phyloP scores from a whole-genome alignment of 305 asterid genomes.

The Withania somnifera region DNA sequence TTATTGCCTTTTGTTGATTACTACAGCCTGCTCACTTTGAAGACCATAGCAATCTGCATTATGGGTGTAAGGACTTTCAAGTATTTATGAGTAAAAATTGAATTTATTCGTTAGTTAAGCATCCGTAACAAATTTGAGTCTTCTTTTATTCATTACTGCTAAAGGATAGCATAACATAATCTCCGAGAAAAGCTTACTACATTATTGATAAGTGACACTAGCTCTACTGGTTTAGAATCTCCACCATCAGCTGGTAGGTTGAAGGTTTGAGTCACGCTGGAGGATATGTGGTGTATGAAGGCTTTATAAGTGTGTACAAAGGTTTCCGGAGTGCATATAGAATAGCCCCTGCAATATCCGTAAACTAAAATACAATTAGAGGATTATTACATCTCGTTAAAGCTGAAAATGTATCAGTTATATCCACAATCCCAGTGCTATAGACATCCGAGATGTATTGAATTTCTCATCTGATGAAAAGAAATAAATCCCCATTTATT shows the following conservation, averaged over 20 bases:
- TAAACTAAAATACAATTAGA: background rate
- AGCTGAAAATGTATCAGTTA: background rate
- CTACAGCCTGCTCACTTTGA: constrained; percentile 73
- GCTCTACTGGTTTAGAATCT: background rate
- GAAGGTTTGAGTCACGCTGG: background rate
- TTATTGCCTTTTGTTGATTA: constrained; percentile 92
- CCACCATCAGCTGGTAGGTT: background rate
- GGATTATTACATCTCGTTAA: background rate
- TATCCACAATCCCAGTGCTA: background rate
- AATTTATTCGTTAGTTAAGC: background rate
- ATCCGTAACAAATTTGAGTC: background rate
- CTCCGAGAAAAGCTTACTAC: background rate
- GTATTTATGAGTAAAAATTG: background rate
- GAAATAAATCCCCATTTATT: background rate
- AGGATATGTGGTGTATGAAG: background rate
- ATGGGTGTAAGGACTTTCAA: constrained; percentile 45
- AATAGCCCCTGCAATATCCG: background rate
- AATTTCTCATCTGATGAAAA: background rate
- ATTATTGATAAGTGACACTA: background rate
- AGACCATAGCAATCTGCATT: constrained; percentile 79
- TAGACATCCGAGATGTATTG: background rate
- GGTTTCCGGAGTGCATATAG: background rate
- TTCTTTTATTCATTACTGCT: background rate
- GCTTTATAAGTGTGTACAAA: background rate
- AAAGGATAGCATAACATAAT: background rate